Percentiles rank a stretch among this genome's conserved stretches.
phyloP scores from a whole-genome alignment of 1,284 basidiomycete genomes.

The Athelia sp. region DNA sequence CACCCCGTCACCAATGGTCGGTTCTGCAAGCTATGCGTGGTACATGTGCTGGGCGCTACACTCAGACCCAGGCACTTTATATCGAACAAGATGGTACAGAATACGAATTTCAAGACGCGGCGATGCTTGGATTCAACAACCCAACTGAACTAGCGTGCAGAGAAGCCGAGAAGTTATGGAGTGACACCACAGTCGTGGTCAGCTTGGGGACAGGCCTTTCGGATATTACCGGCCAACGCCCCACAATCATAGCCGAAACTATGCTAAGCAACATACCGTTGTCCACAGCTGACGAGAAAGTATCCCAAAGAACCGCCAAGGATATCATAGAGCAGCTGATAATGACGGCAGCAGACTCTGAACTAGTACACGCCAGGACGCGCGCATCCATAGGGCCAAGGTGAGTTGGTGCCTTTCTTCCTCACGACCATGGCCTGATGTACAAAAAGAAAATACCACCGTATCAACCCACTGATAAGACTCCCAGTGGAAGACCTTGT shows the following conservation, averaged over 20 bases:
- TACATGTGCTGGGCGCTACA: neutral
- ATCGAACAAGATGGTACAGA: neutral
- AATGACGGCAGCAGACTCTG: neutral
- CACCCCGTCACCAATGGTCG: slow-evolving; percentile 1
- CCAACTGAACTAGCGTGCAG: slow-evolving; percentile 1
- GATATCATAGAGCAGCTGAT: neutral
- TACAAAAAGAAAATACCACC: neutral
- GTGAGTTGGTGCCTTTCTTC: neutral
- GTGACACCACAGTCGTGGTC: slow-evolving; percentile 1
- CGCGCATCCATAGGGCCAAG: neutral
- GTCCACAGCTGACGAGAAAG: neutral
- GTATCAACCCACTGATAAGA: neutral
- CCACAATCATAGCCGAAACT: neutral
- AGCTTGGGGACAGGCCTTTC: slow-evolving; percentile 2
- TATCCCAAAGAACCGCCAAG: neutral
- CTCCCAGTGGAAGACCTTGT: neutral
- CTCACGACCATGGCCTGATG: neutral
- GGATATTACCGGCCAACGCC: no score
- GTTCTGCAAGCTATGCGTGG: neutral
- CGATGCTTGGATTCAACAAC: slow-evolving; percentile 1
- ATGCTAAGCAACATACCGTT: neutral
- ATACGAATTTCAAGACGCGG: slow-evolving; percentile 1
- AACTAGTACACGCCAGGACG: neutral
- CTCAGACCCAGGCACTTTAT: neutral
- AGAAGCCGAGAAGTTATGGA: neutral